Base-by-base conservation (phyloP, 2,329 filamentous ascomycete genomes). In the Venturia oleaginea region DNA sequence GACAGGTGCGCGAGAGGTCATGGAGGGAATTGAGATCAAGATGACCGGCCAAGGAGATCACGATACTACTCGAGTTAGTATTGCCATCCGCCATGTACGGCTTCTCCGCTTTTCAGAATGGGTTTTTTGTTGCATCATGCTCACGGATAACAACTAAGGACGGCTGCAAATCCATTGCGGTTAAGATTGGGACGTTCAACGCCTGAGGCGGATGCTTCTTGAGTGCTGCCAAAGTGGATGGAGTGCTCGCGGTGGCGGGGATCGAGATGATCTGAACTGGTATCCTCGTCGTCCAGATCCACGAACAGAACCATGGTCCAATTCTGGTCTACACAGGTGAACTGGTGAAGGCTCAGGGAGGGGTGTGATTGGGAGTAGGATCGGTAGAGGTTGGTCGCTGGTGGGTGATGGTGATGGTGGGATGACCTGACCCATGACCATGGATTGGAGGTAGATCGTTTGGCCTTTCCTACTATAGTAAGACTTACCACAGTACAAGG, bases 21-120 rank as follows among this genome's bases (percentile, higher is more conserved):
- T 96, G 88, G 70, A 97, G 84, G 17, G 90, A 88, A 75, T 93
- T 96, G 61, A 96, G 84, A 74, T 97, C 93, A 73, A 97, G 85
- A 69, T 84, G 83, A 38, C 85, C 83, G 60, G 90, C 89, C 68
- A 97, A 84, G 70, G 88, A 84, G 68, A 86, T 84, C 69, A 90
- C 86, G 72, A 96, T 85, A 70, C 92, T 96, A 78, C 51, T 55
- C 24, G 62, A 27, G 62, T 57, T 57, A 63, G 32, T 40, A 51
- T 32, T 51, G 51, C 30, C 30, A 57, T 40, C 34, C 62, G 32
- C 62, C 51, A 30, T n/a, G 22, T 15, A 55, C 27, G 34, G 62
- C 62, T 57, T 40, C 32, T 55, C 46, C 30, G 34, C 30, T 30
- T 57, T 27, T 24, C 22, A 46, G 15, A 40, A 24, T 40, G 40